These are phyloP conservation scores for Cercospora zeina DNA, from an alignment of 2,329 filamentous ascomycete species.

Conservation along the genomic window DNA sequence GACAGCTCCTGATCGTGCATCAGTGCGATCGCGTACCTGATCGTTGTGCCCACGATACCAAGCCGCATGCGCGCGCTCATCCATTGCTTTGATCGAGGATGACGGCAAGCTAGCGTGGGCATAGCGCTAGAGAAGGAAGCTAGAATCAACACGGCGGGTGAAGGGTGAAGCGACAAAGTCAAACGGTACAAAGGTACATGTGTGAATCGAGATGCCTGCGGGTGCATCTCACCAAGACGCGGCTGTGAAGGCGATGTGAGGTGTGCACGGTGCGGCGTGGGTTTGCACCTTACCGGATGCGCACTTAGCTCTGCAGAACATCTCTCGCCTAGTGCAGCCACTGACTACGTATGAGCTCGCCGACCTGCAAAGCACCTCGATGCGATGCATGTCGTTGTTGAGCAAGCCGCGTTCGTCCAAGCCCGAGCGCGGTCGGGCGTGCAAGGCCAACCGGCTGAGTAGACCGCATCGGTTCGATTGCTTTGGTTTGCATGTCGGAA, in stretches of 20 bases:
- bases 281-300: constrained; percentile 3
- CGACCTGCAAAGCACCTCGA: constrained; percentile 3
- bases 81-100: constrained; percentile 26
- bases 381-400: not conserved
- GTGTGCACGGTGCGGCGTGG: constrained; percentile 18
- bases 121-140: constrained; percentile 26
- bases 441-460: not conserved
- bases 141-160: constrained; percentile 24
- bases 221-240: constrained; percentile 22
- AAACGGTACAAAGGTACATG: constrained; percentile 24
- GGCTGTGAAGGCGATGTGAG: constrained; percentile 26
- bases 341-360: not conserved
- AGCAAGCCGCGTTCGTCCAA: constrained; percentile 6
- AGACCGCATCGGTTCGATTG: not conserved
- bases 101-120: constrained; percentile 29
- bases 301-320: constrained; percentile 15
- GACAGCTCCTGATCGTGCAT: constrained; percentile 23
- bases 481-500: not conserved
- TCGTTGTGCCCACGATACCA: constrained; percentile 25
- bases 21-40: constrained; percentile 17
- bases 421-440: constrained; percentile 6
- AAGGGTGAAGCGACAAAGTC: constrained; percentile 27
- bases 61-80: constrained; percentile 22
- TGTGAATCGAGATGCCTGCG: constrained; percentile 30
- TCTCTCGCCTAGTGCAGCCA: constrained; percentile 12